Evolutionary conservation across 768 basidiomycete genomes (phyloP).

Genomic region (Chalciporus chontae): DNA sequence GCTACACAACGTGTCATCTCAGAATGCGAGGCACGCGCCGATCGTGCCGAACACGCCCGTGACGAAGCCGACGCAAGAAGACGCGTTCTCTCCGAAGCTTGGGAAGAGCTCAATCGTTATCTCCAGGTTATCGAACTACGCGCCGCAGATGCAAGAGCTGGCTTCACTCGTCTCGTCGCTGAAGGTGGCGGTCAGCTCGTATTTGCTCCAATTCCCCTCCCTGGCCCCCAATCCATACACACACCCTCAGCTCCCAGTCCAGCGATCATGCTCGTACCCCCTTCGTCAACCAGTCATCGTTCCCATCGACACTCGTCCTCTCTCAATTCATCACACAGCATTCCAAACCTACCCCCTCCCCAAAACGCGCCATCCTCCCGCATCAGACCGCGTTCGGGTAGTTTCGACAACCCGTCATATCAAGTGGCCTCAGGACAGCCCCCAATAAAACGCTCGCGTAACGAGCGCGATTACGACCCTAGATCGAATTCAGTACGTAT

Average conservation of each 20-base stretch:
- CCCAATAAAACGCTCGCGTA: conserved; percentile 47
- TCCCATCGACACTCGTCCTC: conserved; percentile 21
- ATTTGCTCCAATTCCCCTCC: conserved; percentile 32
- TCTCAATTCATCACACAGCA: conserved; percentile 27
- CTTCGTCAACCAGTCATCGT: conserved; percentile 13
- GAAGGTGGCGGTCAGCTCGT: conserved; percentile 46
- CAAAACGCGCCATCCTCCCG: conserved; percentile 32
- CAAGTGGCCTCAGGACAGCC: conserved; percentile 38
- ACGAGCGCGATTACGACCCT: conserved; percentile 35
- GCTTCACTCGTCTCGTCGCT: conserved; percentile 42
- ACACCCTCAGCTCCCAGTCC: conserved; percentile 22
- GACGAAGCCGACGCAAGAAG: conserved; percentile 54
- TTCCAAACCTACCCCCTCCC: conserved; percentile 38
- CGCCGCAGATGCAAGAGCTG: conserved; percentile 46
- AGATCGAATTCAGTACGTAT: conserved; percentile 3
- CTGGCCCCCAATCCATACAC: conserved; percentile 14
- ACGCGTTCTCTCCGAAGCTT: conserved; percentile 43
- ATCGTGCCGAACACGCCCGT: conserved; percentile 47
- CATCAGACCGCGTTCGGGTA: conserved; percentile 43
- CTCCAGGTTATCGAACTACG: conserved; percentile 43
- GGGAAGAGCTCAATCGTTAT: conserved; percentile 49
- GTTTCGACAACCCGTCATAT: conserved; percentile 35
- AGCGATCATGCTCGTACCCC: conserved; percentile 28
- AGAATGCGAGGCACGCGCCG: conserved; percentile 48
- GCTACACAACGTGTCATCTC: conserved; percentile 36